These are phyloP conservation scores for Fusarium ambrosium DNA, from an alignment of 2,329 filamentous ascomycete species.

Conservation along the genomic window DNA sequence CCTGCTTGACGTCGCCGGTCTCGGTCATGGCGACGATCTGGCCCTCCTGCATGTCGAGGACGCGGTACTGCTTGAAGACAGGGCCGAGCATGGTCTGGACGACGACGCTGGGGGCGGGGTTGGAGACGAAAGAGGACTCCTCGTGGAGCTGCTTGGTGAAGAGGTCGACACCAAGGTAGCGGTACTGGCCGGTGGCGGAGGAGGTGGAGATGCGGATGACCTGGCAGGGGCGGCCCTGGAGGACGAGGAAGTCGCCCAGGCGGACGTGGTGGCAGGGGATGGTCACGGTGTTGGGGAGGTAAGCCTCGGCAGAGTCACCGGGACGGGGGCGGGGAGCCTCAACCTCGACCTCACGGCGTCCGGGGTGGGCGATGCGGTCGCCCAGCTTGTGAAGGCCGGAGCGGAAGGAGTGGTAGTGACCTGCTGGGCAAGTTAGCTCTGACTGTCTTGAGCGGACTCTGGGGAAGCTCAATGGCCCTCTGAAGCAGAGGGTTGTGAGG, in stretches of 20 bases:
- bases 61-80: conserved; percentile 99
- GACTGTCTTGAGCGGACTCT: conserved; percentile 2
- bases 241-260: conserved; percentile 97
- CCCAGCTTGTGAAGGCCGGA: conserved; percentile 69
- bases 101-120: conserved; percentile 94
- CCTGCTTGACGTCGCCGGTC: conserved; percentile 98
- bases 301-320: conserved; percentile 50
- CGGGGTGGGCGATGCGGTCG: conserved; percentile 65
- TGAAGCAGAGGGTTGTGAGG: background rate
- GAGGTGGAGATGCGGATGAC: conserved; percentile 99
- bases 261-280: conserved; percentile 99
- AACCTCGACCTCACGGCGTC: conserved; percentile 64
- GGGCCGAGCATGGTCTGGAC: conserved; percentile 99
- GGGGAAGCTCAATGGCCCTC: background rate
- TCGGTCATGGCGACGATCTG: conserved; percentile 97
- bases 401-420: conserved; percentile 72
- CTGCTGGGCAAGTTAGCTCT: conserved; percentile 54
- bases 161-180: conserved; percentile 99
- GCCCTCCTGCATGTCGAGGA: conserved; percentile 94
- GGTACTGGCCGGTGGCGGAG: conserved; percentile 97
- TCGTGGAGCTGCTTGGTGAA: conserved; percentile 99
- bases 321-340: conserved; percentile 47
- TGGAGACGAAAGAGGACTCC: conserved; percentile 97
- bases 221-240: conserved; percentile 99
- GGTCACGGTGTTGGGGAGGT: conserved; percentile 86